Conservation (phyloP, 257 asterid species). For the Nicotiana paniculata region DNA sequence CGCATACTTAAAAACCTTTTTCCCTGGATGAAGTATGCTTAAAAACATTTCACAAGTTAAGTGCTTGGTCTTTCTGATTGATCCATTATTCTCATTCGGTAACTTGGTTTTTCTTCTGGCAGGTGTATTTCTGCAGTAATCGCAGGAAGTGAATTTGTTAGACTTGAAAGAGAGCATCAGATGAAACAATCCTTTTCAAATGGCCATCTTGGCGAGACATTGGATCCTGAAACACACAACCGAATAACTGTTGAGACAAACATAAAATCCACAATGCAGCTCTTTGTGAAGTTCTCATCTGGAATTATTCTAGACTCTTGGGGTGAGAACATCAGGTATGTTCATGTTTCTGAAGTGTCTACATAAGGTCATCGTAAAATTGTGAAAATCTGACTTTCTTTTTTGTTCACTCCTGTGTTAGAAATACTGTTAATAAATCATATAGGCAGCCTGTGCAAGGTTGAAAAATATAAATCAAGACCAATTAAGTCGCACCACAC, state of each 20-base stretch:
- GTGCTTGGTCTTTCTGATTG: not conserved
- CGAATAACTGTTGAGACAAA: constrained; percentile 65
- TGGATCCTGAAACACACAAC: constrained; percentile 51
- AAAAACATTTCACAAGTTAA: not conserved
- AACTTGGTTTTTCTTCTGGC: constrained; percentile 16
- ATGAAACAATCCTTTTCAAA: constrained; percentile 71
- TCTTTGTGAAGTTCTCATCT: constrained; percentile 80
- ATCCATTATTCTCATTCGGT: not conserved
- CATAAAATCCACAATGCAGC: constrained; percentile 82
- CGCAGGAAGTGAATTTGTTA: constrained; percentile 80
- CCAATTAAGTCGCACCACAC: not conserved
- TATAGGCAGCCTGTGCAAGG: not conserved
- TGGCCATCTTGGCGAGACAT: constrained; percentile 55
- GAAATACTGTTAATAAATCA: not conserved
- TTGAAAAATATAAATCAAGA: not conserved
- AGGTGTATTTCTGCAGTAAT: constrained; percentile 92
- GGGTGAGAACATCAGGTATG: constrained; percentile 71
- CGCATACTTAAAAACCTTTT: not conserved
- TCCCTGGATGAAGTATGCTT: not conserved
- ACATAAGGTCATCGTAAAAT: not conserved
- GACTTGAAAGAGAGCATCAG: constrained; percentile 79
- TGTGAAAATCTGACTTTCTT: not conserved
- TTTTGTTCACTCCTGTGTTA: not conserved
- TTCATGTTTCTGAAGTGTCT: not conserved
- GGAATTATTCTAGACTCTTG: constrained; percentile 79